phyloP scores from a whole-genome alignment of 2,329 filamentous ascomycete species.

The Tetracladium maxilliforme region DNA sequence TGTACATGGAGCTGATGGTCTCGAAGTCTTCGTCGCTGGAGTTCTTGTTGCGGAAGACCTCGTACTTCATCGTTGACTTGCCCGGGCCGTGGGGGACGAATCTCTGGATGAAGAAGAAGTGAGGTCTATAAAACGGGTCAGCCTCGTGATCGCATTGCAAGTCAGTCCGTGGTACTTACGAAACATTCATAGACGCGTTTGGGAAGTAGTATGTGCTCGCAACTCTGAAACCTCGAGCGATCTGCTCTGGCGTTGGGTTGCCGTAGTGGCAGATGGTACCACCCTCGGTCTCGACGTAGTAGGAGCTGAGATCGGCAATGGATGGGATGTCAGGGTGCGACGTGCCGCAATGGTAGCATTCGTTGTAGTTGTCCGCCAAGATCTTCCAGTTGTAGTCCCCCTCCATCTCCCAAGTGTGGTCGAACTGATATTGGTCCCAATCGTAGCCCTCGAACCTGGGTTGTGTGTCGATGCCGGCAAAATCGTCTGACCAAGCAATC shows the following conservation, averaged over 20 bases:
- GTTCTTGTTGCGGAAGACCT: conserved; percentile 32
- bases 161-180: conserved; percentile 13
- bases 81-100: conserved; percentile 29
- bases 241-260: conserved; percentile 18
- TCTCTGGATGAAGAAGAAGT: conserved; percentile 36
- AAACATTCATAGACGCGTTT: conserved; percentile 20
- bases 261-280: conserved; percentile 22
- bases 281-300: conserved; percentile 19
- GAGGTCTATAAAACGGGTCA: conserved; percentile 11
- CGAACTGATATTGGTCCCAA: conserved; percentile 12
- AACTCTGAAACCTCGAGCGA: conserved; percentile 15
- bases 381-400: conserved; percentile 23
- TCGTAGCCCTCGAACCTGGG: conserved; percentile 10
- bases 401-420: conserved; percentile 17
- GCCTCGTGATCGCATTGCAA: not conserved
- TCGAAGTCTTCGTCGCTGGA: conserved; percentile 29
- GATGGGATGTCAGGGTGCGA: conserved; percentile 28
- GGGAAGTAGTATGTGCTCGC: conserved; percentile 23
- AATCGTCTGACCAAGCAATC: conserved; percentile 4
- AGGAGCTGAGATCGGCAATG: conserved; percentile 29
- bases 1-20: conserved; percentile 30
- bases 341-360: conserved; percentile 32
- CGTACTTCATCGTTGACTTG: conserved; percentile 28
- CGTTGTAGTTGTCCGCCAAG: conserved; percentile 32
- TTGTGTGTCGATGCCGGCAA: conserved; percentile 9